Conservation (phyloP, 2,329 filamentous ascomycete species). For the Alternaria arbusti region DNA sequence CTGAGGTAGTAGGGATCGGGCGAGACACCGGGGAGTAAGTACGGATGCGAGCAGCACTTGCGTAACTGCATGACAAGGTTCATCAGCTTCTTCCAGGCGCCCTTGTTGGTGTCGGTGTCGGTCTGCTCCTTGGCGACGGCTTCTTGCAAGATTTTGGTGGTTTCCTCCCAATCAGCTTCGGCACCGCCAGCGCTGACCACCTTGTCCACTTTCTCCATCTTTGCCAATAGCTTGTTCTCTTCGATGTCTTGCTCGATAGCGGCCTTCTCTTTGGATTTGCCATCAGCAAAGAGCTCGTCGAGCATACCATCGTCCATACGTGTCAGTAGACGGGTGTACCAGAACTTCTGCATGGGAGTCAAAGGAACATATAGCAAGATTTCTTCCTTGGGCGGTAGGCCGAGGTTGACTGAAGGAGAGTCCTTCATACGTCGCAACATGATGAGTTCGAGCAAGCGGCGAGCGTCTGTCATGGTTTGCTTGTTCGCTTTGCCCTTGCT, state of each 20-base stretch:
- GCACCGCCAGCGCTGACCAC: conserved; percentile 16
- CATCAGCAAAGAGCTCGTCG: conserved; percentile 59
- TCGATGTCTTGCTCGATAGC: conserved; percentile 48
- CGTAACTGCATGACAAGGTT: conserved; percentile 64
- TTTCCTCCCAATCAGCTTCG: conserved; percentile 62
- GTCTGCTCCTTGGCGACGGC: conserved; percentile 61
- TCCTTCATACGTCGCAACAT: conserved; percentile 67
- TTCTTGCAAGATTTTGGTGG: conserved; percentile 97
- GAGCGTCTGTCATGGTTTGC: conserved; percentile 60
- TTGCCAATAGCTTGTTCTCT: conserved; percentile 43
- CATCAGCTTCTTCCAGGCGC: conserved; percentile 58
- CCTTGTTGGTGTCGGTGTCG: conserved; percentile 38
- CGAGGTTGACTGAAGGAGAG: conserved; percentile 60
- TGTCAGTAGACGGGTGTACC: conserved; percentile 65
- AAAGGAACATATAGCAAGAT: conserved; percentile 64
- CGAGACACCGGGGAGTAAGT: conserved; percentile 55
- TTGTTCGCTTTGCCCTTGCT: conserved; percentile 61
- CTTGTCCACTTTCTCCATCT: conserved; percentile 43
- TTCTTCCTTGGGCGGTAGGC: conserved; percentile 64
- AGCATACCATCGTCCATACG: conserved; percentile 59
- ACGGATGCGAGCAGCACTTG: conserved; percentile 63
- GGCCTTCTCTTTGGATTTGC: conserved; percentile 53
- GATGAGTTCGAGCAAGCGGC: conserved; percentile 61
- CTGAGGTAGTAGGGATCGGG: conserved; percentile 56
- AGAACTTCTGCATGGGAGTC: conserved; percentile 64